These are phyloP conservation scores for Diaporthe vaccinii DNA, from an alignment of 2,329 filamentous ascomycete species.

Conservation along the genomic window DNA sequence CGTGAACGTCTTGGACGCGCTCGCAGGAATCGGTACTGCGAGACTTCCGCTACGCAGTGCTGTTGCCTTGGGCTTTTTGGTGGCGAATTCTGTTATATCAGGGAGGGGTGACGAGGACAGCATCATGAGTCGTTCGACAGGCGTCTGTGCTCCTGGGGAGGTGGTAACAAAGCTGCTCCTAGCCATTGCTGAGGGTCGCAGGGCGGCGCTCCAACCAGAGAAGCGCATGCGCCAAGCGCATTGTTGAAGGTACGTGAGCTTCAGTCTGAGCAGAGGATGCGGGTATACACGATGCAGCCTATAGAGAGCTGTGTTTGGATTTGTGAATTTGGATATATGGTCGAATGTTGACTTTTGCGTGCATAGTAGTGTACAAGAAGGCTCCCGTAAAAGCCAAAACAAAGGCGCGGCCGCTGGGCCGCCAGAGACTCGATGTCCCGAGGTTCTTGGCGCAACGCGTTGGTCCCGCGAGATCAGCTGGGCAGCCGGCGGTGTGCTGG, in stretches of 20 bases:
- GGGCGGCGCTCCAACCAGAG: conserved; percentile 47
- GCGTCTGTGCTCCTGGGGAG: conserved; percentile 46
- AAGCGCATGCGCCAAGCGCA: conserved; percentile 63
- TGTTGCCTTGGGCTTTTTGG: conserved; percentile 52
- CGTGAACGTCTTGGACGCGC: conserved; percentile 55
- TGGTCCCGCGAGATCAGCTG: conserved; percentile 19
- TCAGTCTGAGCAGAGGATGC: conserved; percentile 26
- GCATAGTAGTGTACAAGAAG: neutral
- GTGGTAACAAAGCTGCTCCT: conserved; percentile 47
- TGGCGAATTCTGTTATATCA: conserved; percentile 62
- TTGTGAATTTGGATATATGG: neutral
- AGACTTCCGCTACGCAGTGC: conserved; percentile 54
- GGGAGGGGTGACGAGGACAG: conserved; percentile 69
- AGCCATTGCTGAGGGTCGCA: conserved; percentile 51
- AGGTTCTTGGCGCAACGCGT: conserved; percentile 31
- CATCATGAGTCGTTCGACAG: conserved; percentile 47
- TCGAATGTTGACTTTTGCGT: neutral
- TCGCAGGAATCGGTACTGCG: conserved; percentile 53
- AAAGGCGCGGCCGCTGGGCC: conserved; percentile 2
- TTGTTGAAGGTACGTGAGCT: conserved; percentile 49
- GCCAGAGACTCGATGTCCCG: neutral
- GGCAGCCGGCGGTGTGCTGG: neutral
- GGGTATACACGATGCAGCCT: neutral
- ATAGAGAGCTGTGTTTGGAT: neutral
- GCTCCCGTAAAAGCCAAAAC: neutral